Base-by-base conservation (phyloP, 495 filamentous ascomycete species). In the Pseudoneurospora amorphoporcata region DNA sequence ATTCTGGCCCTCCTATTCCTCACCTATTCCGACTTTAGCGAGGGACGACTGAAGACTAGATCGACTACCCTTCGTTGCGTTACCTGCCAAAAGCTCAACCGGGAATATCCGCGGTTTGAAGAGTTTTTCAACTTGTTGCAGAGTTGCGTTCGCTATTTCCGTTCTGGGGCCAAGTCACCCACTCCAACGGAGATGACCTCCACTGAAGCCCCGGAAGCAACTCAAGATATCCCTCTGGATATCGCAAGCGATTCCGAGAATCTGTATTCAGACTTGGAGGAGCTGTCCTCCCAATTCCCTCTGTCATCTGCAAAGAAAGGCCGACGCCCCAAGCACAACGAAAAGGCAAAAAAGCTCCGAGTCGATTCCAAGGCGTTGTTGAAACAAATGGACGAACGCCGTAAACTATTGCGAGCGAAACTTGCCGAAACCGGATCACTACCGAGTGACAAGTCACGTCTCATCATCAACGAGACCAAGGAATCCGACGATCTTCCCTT, bases 381-480 rank as follows among this genome's bases (percentile, higher is more conserved):
- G 37, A 73, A 79, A 47, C 79, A 86, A 65, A 84, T 88, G 72
- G 84, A 85, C n/a, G 75, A 80, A 39, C 86, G 89, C 35, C 82
- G 83, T 71, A 76, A 78, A 69, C 77, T 77, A n/a, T 77, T 91
- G 2, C 86, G 86, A 68, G 76, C 79, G 68, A 79, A 76, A 39
- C 71, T 88, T 3, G 75, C 75, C 10, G 74, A 75, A 7, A 74
- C 83, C 35, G 83, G 83, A 37, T 79, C 74, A 29, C 81, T 82
- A 53, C 77, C 82, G 4, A 80, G 77, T 65, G 83, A 86, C n/a
- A 79, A 78, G 23, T 73, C 79, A 76, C 79, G 82, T 14, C 87
- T 94, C 61, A 88, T 91, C 16, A 88, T 95, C 74, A 94, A 92
- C 76, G 89, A 90, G 71, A 87, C 86, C n/a, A 89, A 92, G 71